Percentiles rank a stretch among this genome's conserved stretches.
Conservation (phyloP, 192 early-diverging fungal genomes). For the Umbelopsis sp. region DNA sequence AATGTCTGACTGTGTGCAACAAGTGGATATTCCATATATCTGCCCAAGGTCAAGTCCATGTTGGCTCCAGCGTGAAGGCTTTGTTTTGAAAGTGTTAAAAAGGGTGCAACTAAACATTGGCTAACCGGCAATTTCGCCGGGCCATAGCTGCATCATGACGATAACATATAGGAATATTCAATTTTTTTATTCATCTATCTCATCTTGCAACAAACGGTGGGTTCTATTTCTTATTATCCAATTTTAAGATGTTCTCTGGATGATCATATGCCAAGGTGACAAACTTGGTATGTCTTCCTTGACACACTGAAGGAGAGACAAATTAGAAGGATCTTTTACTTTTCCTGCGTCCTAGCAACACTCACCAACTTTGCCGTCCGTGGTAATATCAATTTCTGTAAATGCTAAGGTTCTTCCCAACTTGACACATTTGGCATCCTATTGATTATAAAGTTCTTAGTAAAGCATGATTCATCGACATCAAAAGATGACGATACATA, state of each 20-base stretch:
- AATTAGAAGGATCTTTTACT: not conserved
- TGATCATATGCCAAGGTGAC: constrained; percentile 42
- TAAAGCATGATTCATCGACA: not conserved
- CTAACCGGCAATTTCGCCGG: too few species aligned
- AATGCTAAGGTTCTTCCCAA: constrained; percentile 59
- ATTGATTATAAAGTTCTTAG: not conserved
- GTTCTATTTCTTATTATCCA: constrained; percentile 9
- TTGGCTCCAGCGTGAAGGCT: too few species aligned
- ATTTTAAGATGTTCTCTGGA: constrained; percentile 28
- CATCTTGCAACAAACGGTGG: too few species aligned
- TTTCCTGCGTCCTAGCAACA: not conserved
- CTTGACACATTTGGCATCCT: constrained; percentile 54
- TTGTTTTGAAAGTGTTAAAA: too few species aligned
- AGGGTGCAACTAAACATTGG: too few species aligned
- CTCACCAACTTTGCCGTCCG: constrained; percentile 40
- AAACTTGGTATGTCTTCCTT: constrained; percentile 61
- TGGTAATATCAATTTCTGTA: constrained; percentile 47
- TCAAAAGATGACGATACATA: constrained; percentile 20
- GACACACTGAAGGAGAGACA: constrained; percentile 32
- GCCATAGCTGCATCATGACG: too few species aligned
- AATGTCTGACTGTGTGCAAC: too few species aligned
- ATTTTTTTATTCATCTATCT: too few species aligned
- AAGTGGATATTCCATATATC: too few species aligned
- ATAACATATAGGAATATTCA: too few species aligned
- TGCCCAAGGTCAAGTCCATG: too few species aligned